phyloP scores from a whole-genome alignment of 2,329 filamentous ascomycete species.

The Claviceps sp. region DNA sequence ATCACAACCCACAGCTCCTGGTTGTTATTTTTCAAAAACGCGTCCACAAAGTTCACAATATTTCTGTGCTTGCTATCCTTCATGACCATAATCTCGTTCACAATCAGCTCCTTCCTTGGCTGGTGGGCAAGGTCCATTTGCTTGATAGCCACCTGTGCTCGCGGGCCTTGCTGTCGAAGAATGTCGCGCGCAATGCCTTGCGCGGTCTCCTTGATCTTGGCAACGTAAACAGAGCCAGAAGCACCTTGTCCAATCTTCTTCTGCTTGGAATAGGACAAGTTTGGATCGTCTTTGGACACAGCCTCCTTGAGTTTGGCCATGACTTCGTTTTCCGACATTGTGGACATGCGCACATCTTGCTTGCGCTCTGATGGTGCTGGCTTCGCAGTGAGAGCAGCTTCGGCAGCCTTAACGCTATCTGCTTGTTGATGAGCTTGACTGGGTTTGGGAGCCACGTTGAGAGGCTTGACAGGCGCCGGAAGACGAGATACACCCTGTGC shows the following conservation, averaged over 20 bases:
- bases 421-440: constrained; percentile 28
- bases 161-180: constrained; percentile 63
- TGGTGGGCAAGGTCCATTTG: constrained; percentile 99
- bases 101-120: constrained; percentile 92
- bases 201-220: constrained; percentile 81
- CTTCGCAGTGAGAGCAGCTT: constrained; percentile 78
- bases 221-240: constrained; percentile 94
- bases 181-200: constrained; percentile 74
- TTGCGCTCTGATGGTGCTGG: constrained; percentile 57
- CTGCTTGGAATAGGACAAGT: constrained; percentile 94
- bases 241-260: constrained; percentile 99
- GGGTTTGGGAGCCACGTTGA: constrained; percentile 63
- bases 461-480: constrained; percentile 58
- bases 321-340: constrained; percentile 92
- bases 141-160: constrained; percentile 93
- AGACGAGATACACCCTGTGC: constrained; percentile 34
- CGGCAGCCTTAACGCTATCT: constrained; percentile 76
- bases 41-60: constrained; percentile 97
- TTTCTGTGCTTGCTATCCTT: constrained; percentile 97
- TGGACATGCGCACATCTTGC: constrained; percentile 96
- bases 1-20: constrained; percentile 98
- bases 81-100: constrained; percentile 99
- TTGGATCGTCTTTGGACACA: constrained; percentile 89
- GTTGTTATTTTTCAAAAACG: constrained; percentile 89
- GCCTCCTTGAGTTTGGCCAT: constrained; percentile 93